Percentiles rank a stretch among this genome's conserved stretches.
Conservation (phyloP, 1,284 basidiomycete genomes). For the Apiotrichum porosum region DNA sequence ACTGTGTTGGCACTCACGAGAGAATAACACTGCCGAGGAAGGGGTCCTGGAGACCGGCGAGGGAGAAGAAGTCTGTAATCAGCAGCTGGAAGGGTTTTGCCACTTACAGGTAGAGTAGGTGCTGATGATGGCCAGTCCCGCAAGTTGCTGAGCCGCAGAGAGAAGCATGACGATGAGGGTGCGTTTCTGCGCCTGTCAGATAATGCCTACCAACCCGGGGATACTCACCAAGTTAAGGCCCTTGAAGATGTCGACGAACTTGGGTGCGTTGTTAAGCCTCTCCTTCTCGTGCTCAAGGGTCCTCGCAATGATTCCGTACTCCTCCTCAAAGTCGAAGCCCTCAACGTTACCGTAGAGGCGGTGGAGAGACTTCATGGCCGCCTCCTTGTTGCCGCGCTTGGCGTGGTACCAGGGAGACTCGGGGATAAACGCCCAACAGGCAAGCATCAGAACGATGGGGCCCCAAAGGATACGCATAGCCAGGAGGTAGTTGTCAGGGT, state of each 20-base stretch:
- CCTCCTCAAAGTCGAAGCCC: conserved; percentile 30
- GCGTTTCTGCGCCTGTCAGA: conserved; percentile 14
- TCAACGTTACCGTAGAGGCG: conserved; percentile 24
- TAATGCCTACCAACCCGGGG: no score
- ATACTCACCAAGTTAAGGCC: conserved; percentile 18
- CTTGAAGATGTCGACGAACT: conserved; percentile 11
- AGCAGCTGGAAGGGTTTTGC: neutral
- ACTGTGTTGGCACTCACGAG: conserved; percentile 1
- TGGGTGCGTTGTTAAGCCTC: neutral
- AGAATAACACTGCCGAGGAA: conserved; percentile 25
- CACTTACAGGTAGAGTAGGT: conserved; percentile 23
- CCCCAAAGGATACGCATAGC: conserved; percentile 13
- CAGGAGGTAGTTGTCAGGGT: conserved; percentile 12
- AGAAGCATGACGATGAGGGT: conserved; percentile 18
- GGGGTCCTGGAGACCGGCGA: conserved; percentile 22
- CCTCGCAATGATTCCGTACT: conserved; percentile 23
- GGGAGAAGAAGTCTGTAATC: conserved; percentile 28
- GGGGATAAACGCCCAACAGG: conserved; percentile 10
- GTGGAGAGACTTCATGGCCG: conserved; percentile 15
- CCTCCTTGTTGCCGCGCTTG: conserved; percentile 15
- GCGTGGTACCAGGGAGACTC: conserved; percentile 21
- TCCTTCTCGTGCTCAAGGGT: conserved; percentile 23
- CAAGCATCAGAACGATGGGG: conserved; percentile 12
- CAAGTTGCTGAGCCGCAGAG: conserved; percentile 11
- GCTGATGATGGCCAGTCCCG: conserved; percentile 21